A percentile compares a stretch with the other conserved stretches of the same genome.
phyloP scores from a whole-genome alignment of 495 filamentous ascomycete genomes.

The Cercophora samala region DNA sequence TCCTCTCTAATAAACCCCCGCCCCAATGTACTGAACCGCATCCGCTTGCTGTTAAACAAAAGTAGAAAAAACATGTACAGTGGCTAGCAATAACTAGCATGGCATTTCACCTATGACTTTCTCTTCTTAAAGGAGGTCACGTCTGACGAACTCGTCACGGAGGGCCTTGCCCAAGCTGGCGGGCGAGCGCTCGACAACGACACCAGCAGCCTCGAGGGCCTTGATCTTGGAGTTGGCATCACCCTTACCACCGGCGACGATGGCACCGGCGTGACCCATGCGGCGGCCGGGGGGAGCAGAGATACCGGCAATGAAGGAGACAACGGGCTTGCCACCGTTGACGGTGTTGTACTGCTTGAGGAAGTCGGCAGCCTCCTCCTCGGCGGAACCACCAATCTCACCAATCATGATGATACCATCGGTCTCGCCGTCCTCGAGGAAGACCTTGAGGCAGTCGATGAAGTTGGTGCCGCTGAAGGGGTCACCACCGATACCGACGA shows the following conservation, averaged over 20 bases:
- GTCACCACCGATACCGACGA: constrained; percentile 97
- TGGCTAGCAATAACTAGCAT: constrained; percentile 8
- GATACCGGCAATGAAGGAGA: constrained; percentile 98
- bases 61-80: constrained; percentile 26
- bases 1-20: background rate
- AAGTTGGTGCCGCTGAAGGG: constrained; percentile 99
- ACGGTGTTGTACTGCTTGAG: constrained; percentile 82
- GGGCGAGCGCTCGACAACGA: constrained; percentile 93
- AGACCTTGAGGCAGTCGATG: constrained; percentile 97
- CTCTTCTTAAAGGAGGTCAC: constrained; percentile 75
- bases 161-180: constrained; percentile 87
- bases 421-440: constrained; percentile 92
- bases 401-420: constrained; percentile 99
- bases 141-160: constrained; percentile 90
- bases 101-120: background rate
- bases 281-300: constrained; percentile 91
- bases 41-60: constrained; percentile 15
- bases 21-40: background rate
- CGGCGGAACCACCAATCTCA: constrained; percentile 95
- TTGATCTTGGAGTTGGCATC: constrained; percentile 96
- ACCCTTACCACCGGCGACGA: constrained; percentile 95
- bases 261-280: constrained; percentile 98
- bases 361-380: constrained; percentile 96
- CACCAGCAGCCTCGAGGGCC: constrained; percentile 88
- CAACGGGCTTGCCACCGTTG: constrained; percentile 83